Conservation (phyloP, 2,329 filamentous ascomycete genomes). For the Alternaria arbusti region DNA sequence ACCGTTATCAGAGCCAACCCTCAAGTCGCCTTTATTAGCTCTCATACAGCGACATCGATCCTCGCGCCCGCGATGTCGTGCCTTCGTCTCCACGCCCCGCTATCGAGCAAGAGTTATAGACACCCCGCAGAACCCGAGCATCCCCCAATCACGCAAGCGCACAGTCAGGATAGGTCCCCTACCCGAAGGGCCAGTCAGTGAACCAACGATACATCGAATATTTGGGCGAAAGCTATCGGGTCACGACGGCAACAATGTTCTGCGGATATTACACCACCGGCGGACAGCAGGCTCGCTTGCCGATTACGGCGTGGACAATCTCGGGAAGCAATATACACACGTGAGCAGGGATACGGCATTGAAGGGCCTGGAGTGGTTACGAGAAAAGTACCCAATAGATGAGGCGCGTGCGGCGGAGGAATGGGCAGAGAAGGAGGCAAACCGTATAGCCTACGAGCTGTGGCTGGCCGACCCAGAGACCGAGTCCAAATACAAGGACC, state of each 20-base stretch:
- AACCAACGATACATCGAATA: constrained; percentile 32
- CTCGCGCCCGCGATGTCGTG: constrained; percentile 25
- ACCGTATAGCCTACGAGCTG: constrained; percentile 47
- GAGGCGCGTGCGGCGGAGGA: constrained; percentile 49
- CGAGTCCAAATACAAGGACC: constrained; percentile 48
- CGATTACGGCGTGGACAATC: constrained; percentile 48
- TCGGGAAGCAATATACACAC: constrained; percentile 36
- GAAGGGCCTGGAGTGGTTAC: constrained; percentile 46
- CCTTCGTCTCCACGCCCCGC: constrained; percentile 32
- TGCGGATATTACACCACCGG: constrained; percentile 49
- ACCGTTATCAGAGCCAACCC: constrained; percentile 22
- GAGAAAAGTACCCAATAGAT: constrained; percentile 47
- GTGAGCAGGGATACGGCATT: constrained; percentile 35
- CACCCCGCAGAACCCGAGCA: constrained; percentile 28
- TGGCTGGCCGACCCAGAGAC: constrained; percentile 48
- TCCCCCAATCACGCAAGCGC: constrained; percentile 33
- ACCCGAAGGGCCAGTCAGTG: constrained; percentile 36
- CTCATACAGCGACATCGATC: constrained; percentile 21
- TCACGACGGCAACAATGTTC: constrained; percentile 43
- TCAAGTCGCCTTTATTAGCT: constrained; percentile 28
- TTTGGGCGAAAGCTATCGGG: constrained; percentile 40
- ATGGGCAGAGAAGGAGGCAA: constrained; percentile 49
- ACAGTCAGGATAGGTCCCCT: constrained; percentile 42
- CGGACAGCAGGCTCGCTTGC: constrained; percentile 48
- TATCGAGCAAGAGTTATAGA: constrained; percentile 33